Evolutionary conservation across 106 monocot species (phyloP).

Genomic region (Ottelia alismoides): DNA sequence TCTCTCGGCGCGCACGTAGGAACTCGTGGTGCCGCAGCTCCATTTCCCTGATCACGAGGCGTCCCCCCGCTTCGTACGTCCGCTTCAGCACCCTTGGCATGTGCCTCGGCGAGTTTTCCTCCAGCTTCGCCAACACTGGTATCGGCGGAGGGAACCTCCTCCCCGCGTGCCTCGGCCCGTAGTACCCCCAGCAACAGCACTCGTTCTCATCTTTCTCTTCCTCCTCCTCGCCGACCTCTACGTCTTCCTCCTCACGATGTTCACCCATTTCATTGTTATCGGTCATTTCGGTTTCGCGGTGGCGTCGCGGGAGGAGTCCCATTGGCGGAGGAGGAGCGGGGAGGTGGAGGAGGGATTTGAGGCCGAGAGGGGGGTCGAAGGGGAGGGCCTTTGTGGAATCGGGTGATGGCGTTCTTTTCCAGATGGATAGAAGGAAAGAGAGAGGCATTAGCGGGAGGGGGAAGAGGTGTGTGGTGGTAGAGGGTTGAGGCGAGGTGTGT

Average conservation of each 20-base stretch:
- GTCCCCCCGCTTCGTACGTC: conserved; percentile 31
- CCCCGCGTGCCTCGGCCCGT: conserved; percentile 13
- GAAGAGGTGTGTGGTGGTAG: not conserved
- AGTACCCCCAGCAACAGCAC: conserved; percentile 27
- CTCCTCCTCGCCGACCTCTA: conserved; percentile 1
- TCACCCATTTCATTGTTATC: too few species aligned
- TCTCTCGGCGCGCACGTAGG: conserved; percentile 14
- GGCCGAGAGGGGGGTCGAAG: not conserved
- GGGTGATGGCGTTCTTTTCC: not conserved
- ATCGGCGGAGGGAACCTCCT: conserved; percentile 39
- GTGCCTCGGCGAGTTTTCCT: conserved; percentile 8
- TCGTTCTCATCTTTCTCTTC: conserved; percentile 8
- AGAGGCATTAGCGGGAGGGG: not conserved
- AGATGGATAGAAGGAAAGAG: not conserved
- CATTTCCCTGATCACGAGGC: conserved; percentile 29
- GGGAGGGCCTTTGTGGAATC: not conserved
- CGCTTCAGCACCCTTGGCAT: conserved; percentile 22
- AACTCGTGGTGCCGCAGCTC: conserved; percentile 19
- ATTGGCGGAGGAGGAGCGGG: not conserved
- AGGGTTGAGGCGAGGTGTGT: not conserved
- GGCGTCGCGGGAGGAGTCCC: not conserved
- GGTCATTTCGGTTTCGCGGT: not conserved
- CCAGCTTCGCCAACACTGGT: conserved; percentile 18
- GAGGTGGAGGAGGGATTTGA: not conserved
- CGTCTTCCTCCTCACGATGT: conserved; percentile 1